Evolutionary conservation across 352 stramenopile species (phyloP).

Genomic region (Phytopythium oedochilum): DNA sequence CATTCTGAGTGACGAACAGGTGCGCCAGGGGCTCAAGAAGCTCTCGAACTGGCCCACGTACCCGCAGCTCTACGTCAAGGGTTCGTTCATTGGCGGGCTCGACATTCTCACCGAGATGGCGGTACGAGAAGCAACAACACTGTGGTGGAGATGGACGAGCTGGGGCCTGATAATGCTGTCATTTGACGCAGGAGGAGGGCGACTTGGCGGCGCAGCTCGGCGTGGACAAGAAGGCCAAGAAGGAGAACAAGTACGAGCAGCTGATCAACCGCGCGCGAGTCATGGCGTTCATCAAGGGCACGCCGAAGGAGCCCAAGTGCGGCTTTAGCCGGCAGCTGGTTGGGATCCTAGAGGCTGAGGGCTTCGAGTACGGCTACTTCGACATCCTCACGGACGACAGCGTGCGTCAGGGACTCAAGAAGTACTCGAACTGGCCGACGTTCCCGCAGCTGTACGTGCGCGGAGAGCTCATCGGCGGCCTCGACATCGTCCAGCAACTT

Average conservation of each 20-base stretch:
- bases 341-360: constrained; percentile 87
- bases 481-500: constrained; percentile 98
- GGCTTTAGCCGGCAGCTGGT: constrained; percentile 96
- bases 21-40: constrained; percentile 95
- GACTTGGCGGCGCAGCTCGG: constrained; percentile 88
- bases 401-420: constrained; percentile 96
- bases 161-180: not conserved
- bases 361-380: constrained; percentile 94
- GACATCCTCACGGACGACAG: constrained; percentile 97
- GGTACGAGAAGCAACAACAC: constrained; percentile 8
- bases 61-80: constrained; percentile 95
- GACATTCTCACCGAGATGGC: constrained; percentile 96
- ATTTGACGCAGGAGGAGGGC: constrained; percentile 49
- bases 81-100: constrained; percentile 91
- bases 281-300: constrained; percentile 99
- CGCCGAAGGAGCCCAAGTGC: constrained; percentile 90
- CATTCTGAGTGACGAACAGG: constrained; percentile 91
- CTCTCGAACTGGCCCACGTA: constrained; percentile 98
- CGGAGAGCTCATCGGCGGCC: constrained; percentile 95
- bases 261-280: constrained; percentile 89
- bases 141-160: too few relatives aligned
- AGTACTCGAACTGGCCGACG: constrained; percentile 97
- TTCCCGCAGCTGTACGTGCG: constrained; percentile 98
- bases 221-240: constrained; percentile 84
- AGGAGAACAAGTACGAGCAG: constrained; percentile 84